Evolutionary conservation across 257 asterid genomes (phyloP).

Genomic region (Capsicum rhomboideum): DNA sequence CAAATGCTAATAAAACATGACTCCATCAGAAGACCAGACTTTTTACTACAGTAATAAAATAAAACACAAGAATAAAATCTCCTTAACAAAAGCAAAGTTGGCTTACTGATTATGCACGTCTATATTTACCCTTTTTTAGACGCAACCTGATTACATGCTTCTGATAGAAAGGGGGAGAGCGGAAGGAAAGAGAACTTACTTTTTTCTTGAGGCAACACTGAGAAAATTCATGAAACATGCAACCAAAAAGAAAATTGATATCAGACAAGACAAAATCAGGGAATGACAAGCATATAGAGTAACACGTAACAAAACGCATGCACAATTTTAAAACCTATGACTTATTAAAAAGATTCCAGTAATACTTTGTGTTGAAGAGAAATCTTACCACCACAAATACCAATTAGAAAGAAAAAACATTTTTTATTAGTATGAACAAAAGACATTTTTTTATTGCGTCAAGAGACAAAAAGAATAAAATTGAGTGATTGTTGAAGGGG

Average conservation of each 20-base stretch:
- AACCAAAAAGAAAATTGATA: conserved; percentile 25
- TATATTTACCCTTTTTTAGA: background rate
- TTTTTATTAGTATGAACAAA: too few species aligned
- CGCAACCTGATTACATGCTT: background rate
- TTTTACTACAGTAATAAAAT: background rate
- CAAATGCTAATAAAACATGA: background rate
- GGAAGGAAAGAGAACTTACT: conserved; percentile 43
- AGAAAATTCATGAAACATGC: conserved; percentile 36
- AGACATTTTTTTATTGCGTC: too few species aligned
- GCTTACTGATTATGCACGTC: background rate
- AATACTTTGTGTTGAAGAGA: background rate
- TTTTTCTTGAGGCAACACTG: conserved; percentile 94
- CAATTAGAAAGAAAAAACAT: background rate
- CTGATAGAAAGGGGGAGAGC: background rate
- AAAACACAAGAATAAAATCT: background rate
- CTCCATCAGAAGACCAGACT: background rate
- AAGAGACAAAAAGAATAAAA: background rate
- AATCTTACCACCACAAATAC: background rate
- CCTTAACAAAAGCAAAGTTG: background rate
- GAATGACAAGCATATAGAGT: background rate
- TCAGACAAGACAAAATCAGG: conserved; percentile 16
- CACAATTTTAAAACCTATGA: background rate
- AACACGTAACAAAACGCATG: background rate
- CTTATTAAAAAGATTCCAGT: background rate
- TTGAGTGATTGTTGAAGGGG: background rate